These are phyloP conservation scores for Fallopia convolvulus DNA, from an alignment of 148 eudicot genomes.

Conservation along the genomic window DNA sequence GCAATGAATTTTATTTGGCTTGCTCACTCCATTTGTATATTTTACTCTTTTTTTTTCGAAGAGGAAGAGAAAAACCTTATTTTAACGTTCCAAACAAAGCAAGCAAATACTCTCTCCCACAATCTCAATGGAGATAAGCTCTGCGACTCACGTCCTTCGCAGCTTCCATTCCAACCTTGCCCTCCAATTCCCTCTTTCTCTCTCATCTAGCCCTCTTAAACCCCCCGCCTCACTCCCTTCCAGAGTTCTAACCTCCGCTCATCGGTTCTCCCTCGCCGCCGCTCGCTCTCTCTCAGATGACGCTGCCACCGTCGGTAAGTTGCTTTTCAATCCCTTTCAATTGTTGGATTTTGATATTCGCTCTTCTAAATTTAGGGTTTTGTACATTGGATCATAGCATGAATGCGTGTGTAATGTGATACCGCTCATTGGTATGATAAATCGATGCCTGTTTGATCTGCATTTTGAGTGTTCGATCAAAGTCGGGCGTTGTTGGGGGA, in stretches of 20 bases:
- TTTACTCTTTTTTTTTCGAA: no score
- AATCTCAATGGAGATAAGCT: conserved; percentile 10
- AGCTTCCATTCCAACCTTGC: background rate
- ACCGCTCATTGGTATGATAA: background rate
- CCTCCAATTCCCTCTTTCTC: background rate
- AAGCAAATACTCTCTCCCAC: background rate
- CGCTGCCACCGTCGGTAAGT: conserved; percentile 3
- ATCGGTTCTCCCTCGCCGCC: background rate
- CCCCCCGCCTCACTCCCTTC: background rate
- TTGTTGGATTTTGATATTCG: background rate
- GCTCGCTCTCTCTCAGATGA: background rate
- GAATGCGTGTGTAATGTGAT: background rate
- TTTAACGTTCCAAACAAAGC: background rate
- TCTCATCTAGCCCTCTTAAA: background rate
- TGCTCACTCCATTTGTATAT: no score
- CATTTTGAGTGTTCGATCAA: background rate
- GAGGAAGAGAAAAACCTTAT: background rate
- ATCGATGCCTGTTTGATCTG: background rate
- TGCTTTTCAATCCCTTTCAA: background rate
- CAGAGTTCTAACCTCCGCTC: background rate
- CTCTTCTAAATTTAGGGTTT: background rate
- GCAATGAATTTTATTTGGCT: no score
- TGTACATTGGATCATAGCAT: background rate
- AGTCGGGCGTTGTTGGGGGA: background rate
- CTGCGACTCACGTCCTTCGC: background rate